Evolutionary conservation across 2,329 filamentous ascomycete species (phyloP).

Genomic region (Fusarium sp.): DNA sequence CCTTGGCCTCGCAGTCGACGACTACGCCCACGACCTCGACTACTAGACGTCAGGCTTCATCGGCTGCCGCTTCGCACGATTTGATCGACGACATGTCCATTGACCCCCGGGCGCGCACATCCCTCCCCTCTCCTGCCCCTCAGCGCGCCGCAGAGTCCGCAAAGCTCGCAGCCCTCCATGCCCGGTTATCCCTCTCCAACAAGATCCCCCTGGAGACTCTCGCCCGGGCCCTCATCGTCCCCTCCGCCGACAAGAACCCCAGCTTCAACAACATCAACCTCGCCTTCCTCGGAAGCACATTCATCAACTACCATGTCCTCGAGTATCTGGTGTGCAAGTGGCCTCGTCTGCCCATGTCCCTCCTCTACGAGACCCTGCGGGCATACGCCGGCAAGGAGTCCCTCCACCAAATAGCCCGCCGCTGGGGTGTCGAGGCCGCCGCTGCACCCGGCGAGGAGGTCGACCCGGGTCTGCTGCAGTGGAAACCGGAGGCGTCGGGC

Average conservation of each 20-base stretch:
- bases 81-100: constrained; percentile 27
- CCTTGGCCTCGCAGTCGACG: constrained; percentile 16
- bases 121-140: constrained; percentile 77
- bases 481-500: constrained; percentile 63
- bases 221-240: constrained; percentile 85
- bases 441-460: constrained; percentile 90
- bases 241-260: constrained; percentile 81
- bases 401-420: constrained; percentile 76
- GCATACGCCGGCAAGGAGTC: constrained; percentile 84
- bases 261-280: constrained; percentile 91
- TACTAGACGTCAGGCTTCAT: constrained; percentile 47
- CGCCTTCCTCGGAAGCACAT: constrained; percentile 80
- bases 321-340: constrained; percentile 91
- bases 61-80: constrained; percentile 39
- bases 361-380: constrained; percentile 86
- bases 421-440: constrained; percentile 94
- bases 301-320: constrained; percentile 88
- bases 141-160: constrained; percentile 76
- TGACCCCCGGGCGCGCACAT: constrained; percentile 38
- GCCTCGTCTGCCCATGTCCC: constrained; percentile 88
- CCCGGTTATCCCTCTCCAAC: constrained; percentile 83
- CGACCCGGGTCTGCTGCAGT: constrained; percentile 90
- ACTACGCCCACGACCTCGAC: constrained; percentile 12
- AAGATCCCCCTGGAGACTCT: constrained; percentile 88
- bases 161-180: constrained; percentile 92